A percentile compares a stretch with the other conserved stretches of the same genome.
Evolutionary conservation across 2,329 filamentous ascomycete genomes (phyloP).

Genomic region (Fusarium lateritium): DNA sequence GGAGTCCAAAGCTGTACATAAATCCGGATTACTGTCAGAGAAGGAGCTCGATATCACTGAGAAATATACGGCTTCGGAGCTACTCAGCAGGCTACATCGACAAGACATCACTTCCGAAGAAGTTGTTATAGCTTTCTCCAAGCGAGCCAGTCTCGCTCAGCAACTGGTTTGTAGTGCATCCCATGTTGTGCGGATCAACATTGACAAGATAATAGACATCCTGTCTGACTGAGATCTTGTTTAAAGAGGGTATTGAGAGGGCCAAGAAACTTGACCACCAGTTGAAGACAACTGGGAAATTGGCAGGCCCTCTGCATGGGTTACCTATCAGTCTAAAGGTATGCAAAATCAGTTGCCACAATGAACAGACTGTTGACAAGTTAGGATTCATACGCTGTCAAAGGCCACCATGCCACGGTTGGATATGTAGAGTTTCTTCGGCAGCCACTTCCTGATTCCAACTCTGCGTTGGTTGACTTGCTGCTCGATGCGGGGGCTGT

Average conservation of each 20-base stretch:
- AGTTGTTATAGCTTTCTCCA: constrained; percentile 40
- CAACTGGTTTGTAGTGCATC: constrained; percentile 25
- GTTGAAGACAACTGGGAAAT: constrained; percentile 39
- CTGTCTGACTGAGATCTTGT: constrained; percentile 43
- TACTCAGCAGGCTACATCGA: constrained; percentile 28
- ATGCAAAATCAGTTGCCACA: fast-evolving
- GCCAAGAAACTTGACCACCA: constrained; percentile 38
- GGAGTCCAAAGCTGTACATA: constrained; percentile 21
- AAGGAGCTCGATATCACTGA: constrained; percentile 38
- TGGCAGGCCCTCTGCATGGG: constrained; percentile 41
- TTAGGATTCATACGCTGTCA: constrained; percentile 44
- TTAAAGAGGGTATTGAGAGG: constrained; percentile 36
- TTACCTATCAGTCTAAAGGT: constrained; percentile 47
- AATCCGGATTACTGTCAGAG: constrained; percentile 30
- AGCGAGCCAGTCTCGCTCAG: constrained; percentile 44
- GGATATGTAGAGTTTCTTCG: constrained; percentile 49
- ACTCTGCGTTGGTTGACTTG: constrained; percentile 46
- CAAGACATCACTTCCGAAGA: constrained; percentile 38
- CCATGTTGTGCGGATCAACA: fast-evolving
- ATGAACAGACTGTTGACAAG: not conserved
- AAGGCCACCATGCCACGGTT: constrained; percentile 45
- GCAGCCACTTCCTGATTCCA: constrained; percentile 34
- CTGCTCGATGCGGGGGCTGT: constrained; percentile 49
- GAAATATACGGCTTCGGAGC: constrained; percentile 26
- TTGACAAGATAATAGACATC: constrained; percentile 25